Percentiles rank a stretch among this genome's conserved stretches.
Evolutionary conservation across 2,329 filamentous ascomycete genomes (phyloP).

Genomic region (Penicillium sp.): DNA sequence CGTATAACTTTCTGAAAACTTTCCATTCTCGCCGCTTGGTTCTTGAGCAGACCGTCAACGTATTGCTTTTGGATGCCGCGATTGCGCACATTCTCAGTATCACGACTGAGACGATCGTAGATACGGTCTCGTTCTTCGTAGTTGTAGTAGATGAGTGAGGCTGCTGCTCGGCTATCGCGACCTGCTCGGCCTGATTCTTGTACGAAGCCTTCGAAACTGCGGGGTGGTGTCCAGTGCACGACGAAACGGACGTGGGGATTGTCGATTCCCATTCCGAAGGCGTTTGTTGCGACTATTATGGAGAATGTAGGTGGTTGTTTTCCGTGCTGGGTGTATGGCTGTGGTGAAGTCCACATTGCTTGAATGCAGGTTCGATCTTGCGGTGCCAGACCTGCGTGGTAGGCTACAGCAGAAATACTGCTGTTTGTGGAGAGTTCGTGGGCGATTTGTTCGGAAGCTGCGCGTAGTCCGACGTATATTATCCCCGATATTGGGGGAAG

Average conservation of each 20-base stretch:
- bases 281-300: constrained; percentile 90
- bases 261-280: constrained; percentile 97
- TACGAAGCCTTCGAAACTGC: constrained; percentile 93
- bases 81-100: constrained; percentile 38
- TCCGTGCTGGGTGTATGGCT: constrained; percentile 6
- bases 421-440: constrained; percentile 29
- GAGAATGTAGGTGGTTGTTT: constrained; percentile 63
- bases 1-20: constrained; percentile 65
- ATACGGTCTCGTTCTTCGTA: constrained; percentile 78
- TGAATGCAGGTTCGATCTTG: constrained; percentile 61
- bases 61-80: constrained; percentile 23
- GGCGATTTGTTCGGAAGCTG: constrained; percentile 41
- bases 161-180: constrained; percentile 78
- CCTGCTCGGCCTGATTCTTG: constrained; percentile 92
- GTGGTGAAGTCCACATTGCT: constrained; percentile 37
- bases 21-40: constrained; percentile 48
- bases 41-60: constrained; percentile 39
- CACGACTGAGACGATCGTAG: constrained; percentile 49
- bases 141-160: constrained; percentile 87
- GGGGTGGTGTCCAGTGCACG: constrained; percentile 87
- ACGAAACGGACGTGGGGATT: constrained; percentile 94
- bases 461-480: constrained; percentile 44
- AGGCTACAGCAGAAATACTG: constrained; percentile 43
- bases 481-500: constrained; percentile 44
- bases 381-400: constrained; percentile 63